Base-by-base conservation (phyloP, 1,139 yeast genomes). In the Blastobotrys illinoisensis region DNA sequence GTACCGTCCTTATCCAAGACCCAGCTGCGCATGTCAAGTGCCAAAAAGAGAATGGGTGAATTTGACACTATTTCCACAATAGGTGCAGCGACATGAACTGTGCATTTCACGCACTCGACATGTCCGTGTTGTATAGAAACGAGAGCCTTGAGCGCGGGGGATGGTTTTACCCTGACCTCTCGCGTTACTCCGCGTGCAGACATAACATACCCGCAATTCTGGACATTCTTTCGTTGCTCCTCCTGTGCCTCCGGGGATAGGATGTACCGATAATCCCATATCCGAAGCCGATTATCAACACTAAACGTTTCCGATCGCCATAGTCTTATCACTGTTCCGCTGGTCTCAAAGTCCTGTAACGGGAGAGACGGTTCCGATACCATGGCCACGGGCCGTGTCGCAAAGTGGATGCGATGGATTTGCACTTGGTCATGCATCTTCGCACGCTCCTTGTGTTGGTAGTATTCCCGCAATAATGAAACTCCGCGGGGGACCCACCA, bases 391-490 rank as follows among this genome's bases (percentile, higher is more conserved):
- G 40, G 40, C 7, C 40, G 14, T 13, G 14, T 32, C 7, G 14
- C 40, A 32, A n/a, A n/a, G 14, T 5, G 40, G 16, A 32, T n/a
- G 40, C 40, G 40, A 32, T 32, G 40, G 40, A 32, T n/a, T n/a
- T 32, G 40, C 40, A 32, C 40, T 32, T 32, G 40, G 40, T n/a
- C 40, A 32, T 32, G 40, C 16, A 32, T n/a, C 3, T n/a, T 32
- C 16, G 40, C 40, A 13, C 47, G 28, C 9, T 51, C 53, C 24
- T 53, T 49, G 40, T 47, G 18, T 20, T 45, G 24, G 51, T 52
- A 55, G 46, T 47, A 61, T 40, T 60, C 64, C 5, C 58, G 52
- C 13, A 61, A 44, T 9, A 61, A 19, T 3, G 64, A 61, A 9
- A 61, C 59, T 2, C 64, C 64, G 36, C 64, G 45, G 11, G 58